Conservation (phyloP, 257 asterid genomes). For the Solanum bulbocastanum region DNA sequence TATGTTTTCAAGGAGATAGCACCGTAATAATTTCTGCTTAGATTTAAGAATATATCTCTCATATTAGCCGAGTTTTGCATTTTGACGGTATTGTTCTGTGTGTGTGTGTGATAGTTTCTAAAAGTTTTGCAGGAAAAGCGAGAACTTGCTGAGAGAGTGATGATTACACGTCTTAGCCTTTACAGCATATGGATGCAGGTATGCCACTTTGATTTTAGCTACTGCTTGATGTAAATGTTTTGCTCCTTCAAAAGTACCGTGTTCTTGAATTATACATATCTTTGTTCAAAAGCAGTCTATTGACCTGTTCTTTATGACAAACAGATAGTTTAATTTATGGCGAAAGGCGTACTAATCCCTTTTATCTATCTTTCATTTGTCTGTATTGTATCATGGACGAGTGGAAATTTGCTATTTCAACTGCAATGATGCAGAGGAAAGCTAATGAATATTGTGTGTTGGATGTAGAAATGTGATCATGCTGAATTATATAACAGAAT, state of each 20-base stretch:
- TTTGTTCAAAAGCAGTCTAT: not conserved
- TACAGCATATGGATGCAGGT: conserved; percentile 71
- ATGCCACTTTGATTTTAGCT: not conserved
- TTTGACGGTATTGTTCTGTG: too few relatives aligned
- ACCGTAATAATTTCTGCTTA: not conserved
- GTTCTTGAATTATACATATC: not conserved
- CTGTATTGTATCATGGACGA: not conserved
- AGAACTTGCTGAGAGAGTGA: conserved; percentile 71
- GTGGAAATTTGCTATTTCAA: not conserved
- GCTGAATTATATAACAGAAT: conserved; percentile 42
- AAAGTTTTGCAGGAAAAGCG: conserved; percentile 42
- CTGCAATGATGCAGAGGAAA: not conserved
- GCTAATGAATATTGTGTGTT: not conserved
- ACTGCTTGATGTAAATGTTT: not conserved
- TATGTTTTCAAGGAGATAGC: not conserved
- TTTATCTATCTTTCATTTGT: not conserved
- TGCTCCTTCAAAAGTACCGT: not conserved
- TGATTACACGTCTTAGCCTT: conserved; percentile 60
- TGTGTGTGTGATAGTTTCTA: not conserved
- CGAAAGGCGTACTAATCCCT: not conserved
- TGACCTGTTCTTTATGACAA: not conserved
- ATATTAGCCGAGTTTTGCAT: not conserved
- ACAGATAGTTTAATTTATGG: not conserved
- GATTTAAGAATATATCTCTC: not conserved
- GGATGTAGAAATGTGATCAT: conserved; percentile 46